Evolutionary conservation across 2,329 filamentous ascomycete species (phyloP), one percentile per base, ranked within the genome.

Genomic region (Penicillium sp.): DNA sequence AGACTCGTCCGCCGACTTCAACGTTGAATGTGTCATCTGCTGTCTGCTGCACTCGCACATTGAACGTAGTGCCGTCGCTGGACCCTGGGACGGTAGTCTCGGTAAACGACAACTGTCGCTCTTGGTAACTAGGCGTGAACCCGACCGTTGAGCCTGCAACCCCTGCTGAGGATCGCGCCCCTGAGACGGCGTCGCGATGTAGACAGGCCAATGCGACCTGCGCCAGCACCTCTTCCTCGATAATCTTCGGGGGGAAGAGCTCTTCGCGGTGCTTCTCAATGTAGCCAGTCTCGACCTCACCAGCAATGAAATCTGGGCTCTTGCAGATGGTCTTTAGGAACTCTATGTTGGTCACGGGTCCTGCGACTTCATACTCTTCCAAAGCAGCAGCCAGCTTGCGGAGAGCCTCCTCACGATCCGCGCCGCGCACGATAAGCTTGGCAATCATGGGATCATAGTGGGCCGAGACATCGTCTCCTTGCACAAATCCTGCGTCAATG

Each of bases 401-500:
- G 48, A 99, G 88, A 4, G 92, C 90, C 26, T 89, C 88, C 70
- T 89, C 84, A 57, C 94, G 84, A 55, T 88, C 88, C 16, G 85
- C 83, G 0, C 90, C 94, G 56, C 90, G 85, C 6, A 97, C 91
- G 65, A 99, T 99, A 50, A 99, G 83, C 77, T 99, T 99, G 43
- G 94, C 90, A 64, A 99, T 96, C 94, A 99, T 99, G 29, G 94
- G 94, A 66, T 99, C 94, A 74, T 99, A 99, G 53, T 94, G 90
- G 56, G 93, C 90, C 0, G 92, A 95, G 3, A 99, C 90, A 60
- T 91, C 90, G 71, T 96, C 93, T 26, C 94, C 94, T 64, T 92
- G 83, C 29, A 92, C 85, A 72, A 97, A 97, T 1, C 94, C 94
- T 44, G 92, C 92, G 69, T 99, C 94, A 62, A 99, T 92, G 39